phyloP scores from a whole-genome alignment of 345 rosid genomes.

The Mercurialis annua region DNA sequence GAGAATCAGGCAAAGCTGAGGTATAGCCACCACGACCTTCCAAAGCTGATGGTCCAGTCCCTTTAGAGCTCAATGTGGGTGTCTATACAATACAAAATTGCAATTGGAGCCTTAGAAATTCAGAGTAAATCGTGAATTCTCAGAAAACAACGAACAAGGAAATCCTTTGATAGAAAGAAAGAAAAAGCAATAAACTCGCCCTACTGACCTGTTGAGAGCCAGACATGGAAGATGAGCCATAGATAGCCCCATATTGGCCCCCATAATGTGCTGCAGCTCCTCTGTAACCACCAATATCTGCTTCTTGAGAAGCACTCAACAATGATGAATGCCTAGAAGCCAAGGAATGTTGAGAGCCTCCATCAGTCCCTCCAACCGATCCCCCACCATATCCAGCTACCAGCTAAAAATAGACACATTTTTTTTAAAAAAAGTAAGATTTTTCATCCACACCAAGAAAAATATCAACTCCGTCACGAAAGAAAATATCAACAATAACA shows the following conservation, averaged over 20 bases:
- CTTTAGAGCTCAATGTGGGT: slow-evolving; percentile 46
- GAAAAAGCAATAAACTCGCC: not conserved
- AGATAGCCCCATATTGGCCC: slow-evolving; percentile 61
- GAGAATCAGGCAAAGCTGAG: slow-evolving; percentile 63
- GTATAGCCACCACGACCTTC: slow-evolving; percentile 70
- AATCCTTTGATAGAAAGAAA: not conserved
- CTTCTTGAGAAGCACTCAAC: slow-evolving; percentile 58
- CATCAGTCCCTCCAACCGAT: slow-evolving; percentile 62
- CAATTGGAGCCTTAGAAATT: not conserved
- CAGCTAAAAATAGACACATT: slow-evolving; percentile 36
- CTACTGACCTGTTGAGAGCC: slow-evolving; percentile 63
- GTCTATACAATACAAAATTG: slow-evolving; percentile 26
- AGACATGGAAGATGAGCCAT: slow-evolving; percentile 54
- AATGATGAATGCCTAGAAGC: slow-evolving; percentile 59
- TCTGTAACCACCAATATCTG: slow-evolving; percentile 65
- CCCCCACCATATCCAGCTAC: slow-evolving; percentile 59
- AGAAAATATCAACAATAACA: not conserved
- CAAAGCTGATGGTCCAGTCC: slow-evolving; percentile 48
- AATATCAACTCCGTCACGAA: too few relatives aligned
- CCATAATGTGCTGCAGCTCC: slow-evolving; percentile 66
- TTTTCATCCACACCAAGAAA: not conserved
- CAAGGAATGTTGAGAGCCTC: slow-evolving; percentile 57
- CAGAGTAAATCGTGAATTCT: not conserved
- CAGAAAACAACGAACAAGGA: too few relatives aligned
- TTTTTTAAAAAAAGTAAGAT: not conserved